Percentiles rank a stretch among this genome's conserved stretches.
These are phyloP conservation scores for Mortierella sp. DNA, from an alignment of 371 early-diverging fungal genomes.

Conservation along the genomic window DNA sequence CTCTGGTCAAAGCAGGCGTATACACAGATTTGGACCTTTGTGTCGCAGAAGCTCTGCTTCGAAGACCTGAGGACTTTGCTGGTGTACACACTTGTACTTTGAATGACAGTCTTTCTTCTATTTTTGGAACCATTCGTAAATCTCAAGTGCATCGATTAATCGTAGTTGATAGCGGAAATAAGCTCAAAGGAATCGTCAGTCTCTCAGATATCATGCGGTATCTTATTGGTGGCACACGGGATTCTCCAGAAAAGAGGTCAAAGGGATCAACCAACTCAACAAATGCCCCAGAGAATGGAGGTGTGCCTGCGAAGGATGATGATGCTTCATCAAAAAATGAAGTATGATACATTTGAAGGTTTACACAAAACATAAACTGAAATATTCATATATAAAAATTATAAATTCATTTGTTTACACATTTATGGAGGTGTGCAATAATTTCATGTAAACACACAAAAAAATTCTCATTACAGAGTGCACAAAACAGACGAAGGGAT, in stretches of 20 bases:
- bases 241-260: neutral
- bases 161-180: constrained; percentile 87
- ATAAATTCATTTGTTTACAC: neutral
- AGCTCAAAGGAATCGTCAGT: constrained; percentile 88
- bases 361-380: neutral
- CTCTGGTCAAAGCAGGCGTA: constrained; percentile 73
- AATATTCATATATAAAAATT: neutral
- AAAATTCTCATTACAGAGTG: too few relatives aligned
- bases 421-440: too few relatives aligned
- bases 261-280: neutral
- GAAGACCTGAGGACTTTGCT: constrained; percentile 90
- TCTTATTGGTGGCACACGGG: constrained; percentile 58
- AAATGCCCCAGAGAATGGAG: neutral
- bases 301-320: neutral
- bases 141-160: constrained; percentile 91
- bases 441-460: too few relatives aligned
- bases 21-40: constrained; percentile 84
- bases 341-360: neutral
- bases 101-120: constrained; percentile 86
- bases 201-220: constrained; percentile 89
- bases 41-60: constrained; percentile 87
- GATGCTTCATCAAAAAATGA: neutral
- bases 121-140: constrained; percentile 88
- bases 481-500: too few relatives aligned
- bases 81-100: constrained; percentile 94